Base-by-base conservation (phyloP, 2,329 filamentous ascomycete species). In the Fusarium citri region DNA sequence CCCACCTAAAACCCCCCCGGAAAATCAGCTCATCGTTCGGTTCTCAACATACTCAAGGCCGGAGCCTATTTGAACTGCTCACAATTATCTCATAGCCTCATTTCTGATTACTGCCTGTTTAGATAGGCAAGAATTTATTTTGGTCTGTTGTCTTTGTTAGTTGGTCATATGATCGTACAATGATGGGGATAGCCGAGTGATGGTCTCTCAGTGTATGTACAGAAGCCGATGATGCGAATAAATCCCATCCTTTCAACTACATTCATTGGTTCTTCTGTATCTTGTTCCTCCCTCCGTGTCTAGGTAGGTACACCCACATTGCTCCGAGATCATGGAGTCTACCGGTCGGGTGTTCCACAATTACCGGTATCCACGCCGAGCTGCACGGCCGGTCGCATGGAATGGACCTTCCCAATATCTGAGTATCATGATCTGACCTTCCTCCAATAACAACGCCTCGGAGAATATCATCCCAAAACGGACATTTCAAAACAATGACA, bases 21-120 rank as follows among this genome's bases (percentile, higher is more conserved):
- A 8, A 54, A 71, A 68, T 69, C 67, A 69, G 67, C 34, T 54
- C 26, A 69, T 68, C 30, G 11, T 34, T 37, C 58, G 54, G 58
- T 48, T 59, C 54, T 61, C 46, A 42, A 51, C 49, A 46, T 25
- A 37, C 34, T 3, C 61, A 47, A 31, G 37, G 26, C 40, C n/a
- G 5, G 30, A 61, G 11, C 12, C 37, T 40, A 54, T 53, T 50
- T 47, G 9, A 40, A 51, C 54, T 59, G 15, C 34, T n/a, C 43
- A 54, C 31, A 37, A 43, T 51, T 34, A 47, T 37, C n/a, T 42
- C 31, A 46, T 41, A 45, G 10, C 4, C 5, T 10, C 3, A 25
- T 10, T 22, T 1, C 18, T 6, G 2, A 20, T 37, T 15, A 6
- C 16, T 37, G 16, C 2, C 23, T 25, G 1, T 23, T n/a, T 50